Conservation (phyloP, 2,329 filamentous ascomycete species). For the Neurospora sp. region DNA sequence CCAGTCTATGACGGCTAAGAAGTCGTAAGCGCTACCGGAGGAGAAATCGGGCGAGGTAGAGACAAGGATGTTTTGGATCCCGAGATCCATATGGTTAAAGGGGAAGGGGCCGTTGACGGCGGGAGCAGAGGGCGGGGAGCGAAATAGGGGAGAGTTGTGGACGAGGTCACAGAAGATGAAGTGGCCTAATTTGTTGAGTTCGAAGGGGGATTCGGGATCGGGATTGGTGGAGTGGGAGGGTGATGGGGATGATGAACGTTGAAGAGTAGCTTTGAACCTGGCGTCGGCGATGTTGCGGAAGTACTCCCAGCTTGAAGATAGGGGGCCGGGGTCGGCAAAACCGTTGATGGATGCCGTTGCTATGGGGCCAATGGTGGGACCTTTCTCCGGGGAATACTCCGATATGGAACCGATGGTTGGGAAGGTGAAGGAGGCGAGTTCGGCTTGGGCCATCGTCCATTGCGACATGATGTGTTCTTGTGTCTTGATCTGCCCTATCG, state of each 20-base stretch:
- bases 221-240: not conserved
- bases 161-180: slow-evolving; percentile 20
- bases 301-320: not conserved
- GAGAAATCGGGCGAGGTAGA: not conserved
- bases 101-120: slow-evolving; percentile 10
- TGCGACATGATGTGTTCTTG: slow-evolving; percentile 17
- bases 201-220: slow-evolving; percentile 11
- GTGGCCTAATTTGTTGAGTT: slow-evolving; percentile 5
- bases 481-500: slow-evolving; percentile 8
- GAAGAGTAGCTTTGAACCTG: not conserved
- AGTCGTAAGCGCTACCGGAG: slow-evolving; percentile 20
- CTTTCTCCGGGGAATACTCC: not conserved
- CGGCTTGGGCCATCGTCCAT: slow-evolving; percentile 15
- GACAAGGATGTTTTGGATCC: slow-evolving; percentile 24
- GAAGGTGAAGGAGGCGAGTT: slow-evolving; percentile 15
- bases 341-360: not conserved
- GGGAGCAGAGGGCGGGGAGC: not conserved
- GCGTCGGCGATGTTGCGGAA: not conserved
- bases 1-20: slow-evolving; percentile 24
- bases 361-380: not conserved
- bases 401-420: slow-evolving; percentile 17
- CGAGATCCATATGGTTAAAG: slow-evolving; percentile 25
- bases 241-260: not conserved
- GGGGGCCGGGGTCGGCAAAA: not conserved
- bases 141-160: slow-evolving; percentile 15